Evolutionary conservation across 2,329 filamentous ascomycete genomes (phyloP).

Genomic region (Chaetothyriales sp.): DNA sequence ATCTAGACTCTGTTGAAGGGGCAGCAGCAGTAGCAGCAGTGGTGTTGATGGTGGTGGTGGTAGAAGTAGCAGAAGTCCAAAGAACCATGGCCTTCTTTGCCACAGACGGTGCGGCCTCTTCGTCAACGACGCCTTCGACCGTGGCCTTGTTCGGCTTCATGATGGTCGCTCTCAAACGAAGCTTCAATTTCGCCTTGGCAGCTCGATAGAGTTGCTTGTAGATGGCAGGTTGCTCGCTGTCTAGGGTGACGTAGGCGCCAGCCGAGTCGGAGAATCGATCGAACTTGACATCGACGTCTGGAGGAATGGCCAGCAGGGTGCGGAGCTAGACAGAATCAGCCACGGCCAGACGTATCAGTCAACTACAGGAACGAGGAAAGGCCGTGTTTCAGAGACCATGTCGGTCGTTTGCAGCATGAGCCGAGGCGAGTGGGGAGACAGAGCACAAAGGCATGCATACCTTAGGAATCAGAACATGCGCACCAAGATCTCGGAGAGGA

Average conservation of each 20-base stretch:
- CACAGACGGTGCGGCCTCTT: conserved; percentile 5
- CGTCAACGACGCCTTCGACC: conserved; percentile 3
- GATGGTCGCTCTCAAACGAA: conserved; percentile 63
- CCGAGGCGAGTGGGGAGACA: not conserved
- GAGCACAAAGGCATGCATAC: conserved; percentile 40
- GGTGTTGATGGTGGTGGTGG: not conserved
- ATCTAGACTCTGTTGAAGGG: conserved; percentile 16
- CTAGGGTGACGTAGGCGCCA: conserved; percentile 61
- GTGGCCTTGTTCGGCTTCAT: conserved; percentile 17
- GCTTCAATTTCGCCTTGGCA: conserved; percentile 94
- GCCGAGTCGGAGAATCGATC: conserved; percentile 95
- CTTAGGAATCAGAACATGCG: conserved; percentile 61
- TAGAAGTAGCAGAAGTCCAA: not conserved
- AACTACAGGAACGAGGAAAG: not conserved
- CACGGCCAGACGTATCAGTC: conserved; percentile 13
- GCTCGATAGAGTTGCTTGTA: conserved; percentile 96
- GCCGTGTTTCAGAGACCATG: not conserved
- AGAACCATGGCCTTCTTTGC: conserved; percentile 8
- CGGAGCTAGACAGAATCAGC: conserved; percentile 44
- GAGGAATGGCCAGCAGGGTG: conserved; percentile 48
- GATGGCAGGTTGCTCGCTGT: conserved; percentile 60
- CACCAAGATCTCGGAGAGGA: conserved; percentile 67
- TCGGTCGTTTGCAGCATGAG: not conserved
- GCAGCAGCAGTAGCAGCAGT: conserved; percentile 2
- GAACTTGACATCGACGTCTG: conserved; percentile 50